These are phyloP conservation scores for Selenicereus undatus DNA, from an alignment of 148 eudicot genomes.

Conservation along the genomic window DNA sequence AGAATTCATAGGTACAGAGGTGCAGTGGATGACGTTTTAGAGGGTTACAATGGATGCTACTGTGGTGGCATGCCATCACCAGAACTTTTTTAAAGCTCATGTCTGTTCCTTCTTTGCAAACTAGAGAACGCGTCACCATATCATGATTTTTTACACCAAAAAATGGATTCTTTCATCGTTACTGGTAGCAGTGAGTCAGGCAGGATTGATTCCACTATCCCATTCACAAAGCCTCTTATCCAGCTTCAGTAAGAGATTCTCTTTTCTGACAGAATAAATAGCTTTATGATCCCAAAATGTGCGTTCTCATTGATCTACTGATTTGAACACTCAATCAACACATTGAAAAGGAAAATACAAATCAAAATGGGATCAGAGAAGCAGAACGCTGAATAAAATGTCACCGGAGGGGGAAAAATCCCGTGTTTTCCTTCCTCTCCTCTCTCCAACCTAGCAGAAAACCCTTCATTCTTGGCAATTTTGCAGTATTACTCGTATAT, in stretches of 20 bases:
- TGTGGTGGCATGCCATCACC: constrained; percentile 20
- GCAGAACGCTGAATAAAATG: neutral
- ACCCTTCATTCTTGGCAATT: neutral
- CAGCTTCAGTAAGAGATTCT: constrained; percentile 6
- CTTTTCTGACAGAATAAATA: neutral
- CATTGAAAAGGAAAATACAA: neutral
- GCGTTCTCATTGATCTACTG: neutral
- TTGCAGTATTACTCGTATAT: neutral
- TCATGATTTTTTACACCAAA: too few relatives aligned
- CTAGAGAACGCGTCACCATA: neutral
- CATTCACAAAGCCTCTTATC: constrained; percentile 1
- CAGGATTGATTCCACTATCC: constrained; percentile 13
- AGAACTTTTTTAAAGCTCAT: constrained; percentile 12
- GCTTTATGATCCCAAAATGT: neutral
- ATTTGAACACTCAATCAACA: neutral
- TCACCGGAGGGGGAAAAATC: neutral
- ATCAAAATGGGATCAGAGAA: neutral
- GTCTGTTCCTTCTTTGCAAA: neutral
- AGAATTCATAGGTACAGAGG: constrained; percentile 17
- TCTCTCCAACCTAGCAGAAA: neutral
- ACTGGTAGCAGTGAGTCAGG: constrained; percentile 13
- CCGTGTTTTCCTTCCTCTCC: neutral
- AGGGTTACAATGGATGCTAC: constrained; percentile 14
- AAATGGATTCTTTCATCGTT: too few relatives aligned
- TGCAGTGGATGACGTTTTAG: constrained; percentile 12